These are phyloP conservation scores for Ustilago xerochloae DNA, from an alignment of 1,284 basidiomycete species.

Conservation along the genomic window DNA sequence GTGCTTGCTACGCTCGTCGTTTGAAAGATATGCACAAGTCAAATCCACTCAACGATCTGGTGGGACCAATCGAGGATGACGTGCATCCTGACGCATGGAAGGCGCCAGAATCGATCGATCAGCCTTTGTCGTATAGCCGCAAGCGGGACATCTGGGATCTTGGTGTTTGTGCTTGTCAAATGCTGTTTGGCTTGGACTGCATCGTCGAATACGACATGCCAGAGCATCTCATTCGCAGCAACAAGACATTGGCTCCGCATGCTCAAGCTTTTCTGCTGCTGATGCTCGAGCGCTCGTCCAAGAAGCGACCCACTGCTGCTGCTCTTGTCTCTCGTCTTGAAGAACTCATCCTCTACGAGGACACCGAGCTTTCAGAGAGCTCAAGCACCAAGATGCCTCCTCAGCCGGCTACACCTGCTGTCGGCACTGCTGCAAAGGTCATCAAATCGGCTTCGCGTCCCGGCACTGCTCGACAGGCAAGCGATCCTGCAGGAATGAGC, in stretches of 20 bases:
- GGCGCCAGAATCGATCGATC: conserved; percentile 58
- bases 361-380: conserved; percentile 39
- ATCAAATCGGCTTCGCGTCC: conserved; percentile 24
- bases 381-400: conserved; percentile 30
- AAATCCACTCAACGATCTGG: conserved; percentile 54
- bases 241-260: conserved; percentile 28
- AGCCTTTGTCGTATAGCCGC: conserved; percentile 56
- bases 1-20: conserved; percentile 51
- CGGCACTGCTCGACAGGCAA: conserved; percentile 22
- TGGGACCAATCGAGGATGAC: conserved; percentile 19
- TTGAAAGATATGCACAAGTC: conserved; percentile 61
- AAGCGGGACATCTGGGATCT: conserved; percentile 67
- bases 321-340: conserved; percentile 52
- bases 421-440: not conserved
- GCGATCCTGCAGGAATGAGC: conserved; percentile 6
- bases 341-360: conserved; percentile 56
- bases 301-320: conserved; percentile 48
- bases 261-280: conserved; percentile 45
- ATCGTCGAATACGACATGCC: conserved; percentile 43
- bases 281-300: conserved; percentile 58
- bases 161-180: conserved; percentile 61
- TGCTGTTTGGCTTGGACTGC: conserved; percentile 62
- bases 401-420: conserved; percentile 5
- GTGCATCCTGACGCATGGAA: conserved; percentile 53
- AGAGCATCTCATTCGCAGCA: conserved; percentile 41